Percentiles rank a stretch among this genome's conserved stretches.
Conservation (phyloP, 805 yeast genomes). For the Candida easanensis region DNA sequence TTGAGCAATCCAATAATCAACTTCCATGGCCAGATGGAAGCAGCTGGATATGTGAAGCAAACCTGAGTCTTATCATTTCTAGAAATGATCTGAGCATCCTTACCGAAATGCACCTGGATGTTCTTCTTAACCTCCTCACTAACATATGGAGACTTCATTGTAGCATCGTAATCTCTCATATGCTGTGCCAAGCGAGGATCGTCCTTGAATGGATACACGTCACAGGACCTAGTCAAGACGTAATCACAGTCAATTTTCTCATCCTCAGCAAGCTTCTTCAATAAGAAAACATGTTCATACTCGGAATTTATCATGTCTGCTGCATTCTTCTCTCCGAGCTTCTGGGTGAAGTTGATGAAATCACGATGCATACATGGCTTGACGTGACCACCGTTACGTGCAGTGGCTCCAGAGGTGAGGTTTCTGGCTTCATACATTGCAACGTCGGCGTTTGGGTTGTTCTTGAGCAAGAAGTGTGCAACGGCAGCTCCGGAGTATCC, state of each 20-base stretch:
- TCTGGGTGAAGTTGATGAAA: constrained; percentile 2
- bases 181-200: constrained; percentile 14
- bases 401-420: constrained; percentile 41
- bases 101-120: constrained; percentile 31
- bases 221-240: constrained; percentile 30
- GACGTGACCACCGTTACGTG: constrained; percentile 47
- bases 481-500: constrained; percentile 43
- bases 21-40: constrained; percentile 42
- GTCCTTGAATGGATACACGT: constrained; percentile 27
- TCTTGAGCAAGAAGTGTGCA: constrained; percentile 33
- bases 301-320: constrained; percentile 37
- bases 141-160: constrained; percentile 29
- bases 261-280: constrained; percentile 32
- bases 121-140: constrained; percentile 27
- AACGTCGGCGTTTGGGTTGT: constrained; percentile 21
- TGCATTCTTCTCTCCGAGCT: constrained; percentile 21
- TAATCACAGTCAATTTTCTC: constrained; percentile 37
- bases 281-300: constrained; percentile 30
- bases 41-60: constrained; percentile 43
- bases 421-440: constrained; percentile 40
- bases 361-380: constrained; percentile 31
- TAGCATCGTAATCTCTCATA: constrained; percentile 10
- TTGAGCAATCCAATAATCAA: constrained; percentile 33
- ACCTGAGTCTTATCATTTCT: constrained; percentile 88
- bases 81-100: constrained; percentile 44